Percentiles rank a stretch among this genome's conserved stretches.
phyloP scores from a whole-genome alignment of 805 yeast species.

The Candida sonorensis region DNA sequence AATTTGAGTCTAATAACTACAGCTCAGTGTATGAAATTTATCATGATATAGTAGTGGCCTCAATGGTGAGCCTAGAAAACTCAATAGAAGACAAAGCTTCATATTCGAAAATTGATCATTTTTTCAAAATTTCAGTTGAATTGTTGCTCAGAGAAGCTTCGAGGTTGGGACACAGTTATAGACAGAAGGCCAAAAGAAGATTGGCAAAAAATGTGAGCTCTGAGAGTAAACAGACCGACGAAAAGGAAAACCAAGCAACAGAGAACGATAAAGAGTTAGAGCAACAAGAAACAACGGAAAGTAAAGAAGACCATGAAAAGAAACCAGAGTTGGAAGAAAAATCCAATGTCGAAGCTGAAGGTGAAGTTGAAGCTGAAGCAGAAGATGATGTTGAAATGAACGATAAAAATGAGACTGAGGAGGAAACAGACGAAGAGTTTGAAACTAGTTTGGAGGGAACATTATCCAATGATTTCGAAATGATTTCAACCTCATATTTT shows the following conservation, averaged over 20 bases:
- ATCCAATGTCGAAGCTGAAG: constrained; percentile 1
- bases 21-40: constrained; percentile 46
- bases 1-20: constrained; percentile 35
- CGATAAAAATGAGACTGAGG: constrained; percentile 8
- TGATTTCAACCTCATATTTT: constrained; percentile 47
- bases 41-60: constrained; percentile 60
- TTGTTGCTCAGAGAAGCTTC: constrained; percentile 55
- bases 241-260: constrained; percentile 8
- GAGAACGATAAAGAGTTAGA: constrained; percentile 1
- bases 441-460: constrained; percentile 29
- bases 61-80: constrained; percentile 34
- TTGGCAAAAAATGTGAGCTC: background rate
- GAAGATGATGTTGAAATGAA: constrained; percentile 3
- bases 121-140: constrained; percentile 57
- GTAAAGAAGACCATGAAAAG: constrained; percentile 1
- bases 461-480: constrained; percentile 51
- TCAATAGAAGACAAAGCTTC: constrained; percentile 37
- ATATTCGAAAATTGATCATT: constrained; percentile 52
- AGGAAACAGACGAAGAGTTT: constrained; percentile 7
- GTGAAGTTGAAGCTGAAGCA: constrained; percentile 1
- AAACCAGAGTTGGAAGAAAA: background rate
- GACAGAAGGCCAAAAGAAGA: constrained; percentile 1
- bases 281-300: background rate
- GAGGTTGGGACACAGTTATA: constrained; percentile 31
- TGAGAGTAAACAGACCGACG: background rate